Conservation (phyloP, 148 eudicot species). For the Silene latifolia region DNA sequence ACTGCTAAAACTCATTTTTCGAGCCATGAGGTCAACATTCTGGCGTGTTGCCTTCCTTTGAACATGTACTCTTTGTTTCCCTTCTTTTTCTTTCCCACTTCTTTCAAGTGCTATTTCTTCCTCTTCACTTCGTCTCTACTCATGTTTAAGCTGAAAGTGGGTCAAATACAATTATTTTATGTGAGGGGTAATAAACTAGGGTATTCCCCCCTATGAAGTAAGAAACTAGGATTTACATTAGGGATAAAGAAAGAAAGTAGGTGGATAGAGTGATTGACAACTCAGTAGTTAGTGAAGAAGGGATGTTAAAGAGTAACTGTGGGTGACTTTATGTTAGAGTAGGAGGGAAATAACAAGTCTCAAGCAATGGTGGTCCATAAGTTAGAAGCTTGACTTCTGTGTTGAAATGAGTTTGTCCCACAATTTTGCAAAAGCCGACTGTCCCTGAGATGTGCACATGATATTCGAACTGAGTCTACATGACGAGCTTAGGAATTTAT, state of each 20-base stretch:
- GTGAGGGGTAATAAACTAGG: no score
- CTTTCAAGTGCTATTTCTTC: no score
- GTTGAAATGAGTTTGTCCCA: background rate
- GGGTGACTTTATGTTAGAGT: background rate
- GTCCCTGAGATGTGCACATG: background rate
- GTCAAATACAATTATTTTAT: no score
- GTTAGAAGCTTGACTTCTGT: background rate
- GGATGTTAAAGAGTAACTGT: background rate
- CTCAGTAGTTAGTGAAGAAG: background rate
- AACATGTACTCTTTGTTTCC: background rate
- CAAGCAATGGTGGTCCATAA: background rate
- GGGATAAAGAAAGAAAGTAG: background rate
- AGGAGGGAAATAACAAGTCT: background rate
- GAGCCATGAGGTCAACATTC: background rate
- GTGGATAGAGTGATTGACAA: background rate
- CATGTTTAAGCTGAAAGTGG: background rate
- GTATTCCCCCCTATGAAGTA: no score
- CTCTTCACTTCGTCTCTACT: no score
- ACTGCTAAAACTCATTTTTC: background rate
- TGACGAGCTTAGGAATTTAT: background rate
- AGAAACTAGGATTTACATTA: background rate
- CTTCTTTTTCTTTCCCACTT: background rate
- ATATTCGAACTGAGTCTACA: no score
- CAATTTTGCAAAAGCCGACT: background rate
- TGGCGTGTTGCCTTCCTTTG: background rate